Percentiles rank a stretch among this genome's conserved stretches.
These are phyloP conservation scores for Pholiota adiposa DNA, from an alignment of 1,284 basidiomycete species.

Conservation along the genomic window DNA sequence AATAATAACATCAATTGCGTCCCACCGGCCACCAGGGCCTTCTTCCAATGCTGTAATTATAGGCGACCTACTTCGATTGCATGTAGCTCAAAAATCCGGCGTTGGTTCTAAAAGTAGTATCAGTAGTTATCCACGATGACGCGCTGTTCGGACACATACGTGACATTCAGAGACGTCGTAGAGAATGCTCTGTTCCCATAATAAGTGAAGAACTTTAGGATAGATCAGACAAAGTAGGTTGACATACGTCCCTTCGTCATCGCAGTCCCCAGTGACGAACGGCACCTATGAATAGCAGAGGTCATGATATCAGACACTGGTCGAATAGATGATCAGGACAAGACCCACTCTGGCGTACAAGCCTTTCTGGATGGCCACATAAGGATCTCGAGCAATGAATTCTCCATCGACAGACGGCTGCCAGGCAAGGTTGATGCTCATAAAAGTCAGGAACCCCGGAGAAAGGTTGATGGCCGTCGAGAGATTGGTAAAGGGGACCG, in stretches of 20 bases:
- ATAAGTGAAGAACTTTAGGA: background rate
- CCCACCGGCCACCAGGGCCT: too few species aligned
- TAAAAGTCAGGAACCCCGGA: constrained; percentile 50
- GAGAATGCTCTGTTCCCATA: constrained; percentile 38
- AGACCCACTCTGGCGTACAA: constrained; percentile 19
- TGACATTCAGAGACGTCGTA: constrained; percentile 45
- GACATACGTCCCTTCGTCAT: constrained; percentile 55
- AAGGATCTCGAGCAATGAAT: constrained; percentile 49
- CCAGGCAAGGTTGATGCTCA: constrained; percentile 43
- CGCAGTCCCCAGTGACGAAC: constrained; percentile 49
- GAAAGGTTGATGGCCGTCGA: constrained; percentile 48
- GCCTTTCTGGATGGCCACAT: constrained; percentile 17
- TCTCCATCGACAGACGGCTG: constrained; percentile 55
- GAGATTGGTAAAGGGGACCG: constrained; percentile 43
- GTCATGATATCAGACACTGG: background rate
- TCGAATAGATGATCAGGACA: background rate
- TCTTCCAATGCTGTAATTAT: too few species aligned
- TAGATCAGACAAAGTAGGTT: background rate
- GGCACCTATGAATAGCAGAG: constrained; percentile 45
- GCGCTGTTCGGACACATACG: constrained; percentile 16
- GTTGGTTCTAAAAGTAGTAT: constrained; percentile 32
- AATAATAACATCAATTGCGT: background rate
- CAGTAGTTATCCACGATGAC: too few species aligned
- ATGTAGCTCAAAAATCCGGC: constrained; percentile 41
- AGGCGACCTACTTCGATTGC: constrained; percentile 7